Base-by-base conservation (phyloP, 2,329 filamentous ascomycete species). In the Gnomoniopsis sp. region DNA sequence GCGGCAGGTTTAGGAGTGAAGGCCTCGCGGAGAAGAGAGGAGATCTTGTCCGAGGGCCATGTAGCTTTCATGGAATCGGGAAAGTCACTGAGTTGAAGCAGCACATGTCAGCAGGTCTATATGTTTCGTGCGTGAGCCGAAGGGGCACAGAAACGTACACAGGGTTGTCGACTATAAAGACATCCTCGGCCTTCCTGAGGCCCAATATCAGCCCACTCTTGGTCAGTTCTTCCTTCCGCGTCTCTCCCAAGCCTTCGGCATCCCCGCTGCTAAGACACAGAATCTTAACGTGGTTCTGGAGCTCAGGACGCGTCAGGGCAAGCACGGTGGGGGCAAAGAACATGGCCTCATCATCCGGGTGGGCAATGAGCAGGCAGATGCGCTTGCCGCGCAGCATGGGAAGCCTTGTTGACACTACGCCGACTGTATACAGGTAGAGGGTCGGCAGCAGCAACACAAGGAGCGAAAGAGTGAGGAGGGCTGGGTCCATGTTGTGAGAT, bases 261-360 rank as follows among this genome's bases (percentile, higher is more conserved):
- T 98, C 82, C 57, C 91, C 93, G 65, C 87, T 93, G 74, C 90
- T 96, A 63, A 99, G 77, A 75, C 95, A 99, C 57, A 98, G 77
- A 63, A 99, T 96, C 76, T 96, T 95, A 69, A 99, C 83, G 70
- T 96, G 91, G 75, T 99, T 98, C 3, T 90, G 89, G 21, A 88
- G 80, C 60, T 87, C 85, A 3, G 91, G 91, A 15, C 84, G 80
- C 19, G 92, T 93, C 59, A 99, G 83, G n/a, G 90, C 87, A 66
- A 96, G 81, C 15, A 98, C 80, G 0, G 91, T 90, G 0, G 95
- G 95, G 63, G 92, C 87, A 75, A 99, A 99, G 81, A 99, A 99
- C 95, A 99, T 99, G 73, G 93, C 95, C 78, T 99, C 95, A 69
- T 99, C 95, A 75, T 99, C 95, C 0, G 95, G 95, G 76, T 99